Percentiles rank a stretch among this genome's conserved stretches.
Evolutionary conservation across 306 rosid genomes (phyloP).

Genomic region (Medicago truncatula): DNA sequence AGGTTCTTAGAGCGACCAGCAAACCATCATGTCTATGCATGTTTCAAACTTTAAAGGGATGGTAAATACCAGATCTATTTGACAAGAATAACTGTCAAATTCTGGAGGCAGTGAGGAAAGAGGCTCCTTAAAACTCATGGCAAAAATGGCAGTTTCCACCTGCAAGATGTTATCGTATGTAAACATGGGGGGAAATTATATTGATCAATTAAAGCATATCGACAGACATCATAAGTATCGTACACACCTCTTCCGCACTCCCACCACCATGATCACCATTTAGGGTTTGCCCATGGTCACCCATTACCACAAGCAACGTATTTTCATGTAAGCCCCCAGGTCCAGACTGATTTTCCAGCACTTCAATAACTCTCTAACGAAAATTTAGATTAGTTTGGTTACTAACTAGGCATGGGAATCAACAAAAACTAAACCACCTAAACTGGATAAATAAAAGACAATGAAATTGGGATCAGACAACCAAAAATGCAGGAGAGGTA

Average conservation of each 20-base stretch:
- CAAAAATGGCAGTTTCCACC: slow-evolving; percentile 92
- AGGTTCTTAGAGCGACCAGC: slow-evolving; percentile 26
- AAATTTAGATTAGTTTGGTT: slow-evolving; percentile 38
- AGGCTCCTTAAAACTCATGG: slow-evolving; percentile 80
- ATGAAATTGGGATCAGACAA: slow-evolving; percentile 6
- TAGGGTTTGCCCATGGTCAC: slow-evolving; percentile 98
- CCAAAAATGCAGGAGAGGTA: slow-evolving; percentile 27
- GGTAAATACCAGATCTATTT: slow-evolving; percentile 69
- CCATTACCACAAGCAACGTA: slow-evolving; percentile 94
- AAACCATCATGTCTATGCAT: slow-evolving; percentile 37
- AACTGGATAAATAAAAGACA: slow-evolving; percentile 22
- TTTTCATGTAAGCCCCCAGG: slow-evolving; percentile 88
- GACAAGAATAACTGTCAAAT: slow-evolving; percentile 60
- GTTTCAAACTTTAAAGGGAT: slow-evolving; percentile 26
- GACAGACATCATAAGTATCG: slow-evolving; percentile 23
- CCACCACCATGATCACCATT: slow-evolving; percentile 99
- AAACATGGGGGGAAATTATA: background rate
- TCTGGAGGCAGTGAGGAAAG: slow-evolving; percentile 54
- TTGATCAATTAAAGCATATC: slow-evolving; percentile 20
- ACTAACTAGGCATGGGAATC: slow-evolving; percentile 32
- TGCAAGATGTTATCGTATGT: slow-evolving; percentile 49
- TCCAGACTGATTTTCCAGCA: slow-evolving; percentile 73
- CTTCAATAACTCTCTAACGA: slow-evolving; percentile 79
- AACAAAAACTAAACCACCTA: slow-evolving; percentile 21
- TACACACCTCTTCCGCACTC: slow-evolving; percentile 85